phyloP scores from a whole-genome alignment of 495 filamentous ascomycete genomes.

The Penicillium manginii region DNA sequence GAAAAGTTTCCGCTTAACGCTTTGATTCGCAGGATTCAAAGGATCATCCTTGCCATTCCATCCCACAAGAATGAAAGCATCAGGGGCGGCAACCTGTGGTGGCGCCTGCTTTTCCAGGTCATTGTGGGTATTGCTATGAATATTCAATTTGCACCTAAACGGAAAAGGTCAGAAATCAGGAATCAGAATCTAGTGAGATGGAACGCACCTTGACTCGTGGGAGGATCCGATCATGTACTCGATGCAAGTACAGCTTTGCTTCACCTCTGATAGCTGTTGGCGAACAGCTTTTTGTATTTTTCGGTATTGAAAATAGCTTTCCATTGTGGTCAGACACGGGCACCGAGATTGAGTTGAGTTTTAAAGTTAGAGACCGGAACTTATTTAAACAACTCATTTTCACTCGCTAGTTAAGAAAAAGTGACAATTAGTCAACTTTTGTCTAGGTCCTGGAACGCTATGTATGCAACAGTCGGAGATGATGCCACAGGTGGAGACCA shows the following conservation, averaged over 20 bases:
- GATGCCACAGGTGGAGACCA: background rate
- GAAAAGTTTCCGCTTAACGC: conserved; percentile 34
- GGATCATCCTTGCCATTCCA: conserved; percentile 56
- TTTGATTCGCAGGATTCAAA: conserved; percentile 59
- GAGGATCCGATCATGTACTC: background rate
- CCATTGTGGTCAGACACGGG: background rate
- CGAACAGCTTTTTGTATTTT: background rate
- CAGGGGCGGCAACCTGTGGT: background rate
- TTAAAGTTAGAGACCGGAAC: too few relatives aligned
- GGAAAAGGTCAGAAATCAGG: background rate
- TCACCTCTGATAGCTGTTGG: background rate
- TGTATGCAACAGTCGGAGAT: background rate
- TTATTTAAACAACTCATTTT: too few relatives aligned
- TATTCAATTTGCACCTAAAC: background rate
- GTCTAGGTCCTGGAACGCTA: background rate
- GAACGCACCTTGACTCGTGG: background rate
- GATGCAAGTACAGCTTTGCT: background rate
- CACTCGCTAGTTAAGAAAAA: background rate
- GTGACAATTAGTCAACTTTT: background rate
- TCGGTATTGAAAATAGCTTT: background rate
- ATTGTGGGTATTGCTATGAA: background rate
- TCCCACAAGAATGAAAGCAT: conserved; percentile 10
- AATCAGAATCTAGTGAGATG: too few relatives aligned
- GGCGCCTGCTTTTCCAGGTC: background rate
- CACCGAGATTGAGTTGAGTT: too few relatives aligned